Conservation (phyloP, 768 basidiomycete species). For the Russula abietina region DNA sequence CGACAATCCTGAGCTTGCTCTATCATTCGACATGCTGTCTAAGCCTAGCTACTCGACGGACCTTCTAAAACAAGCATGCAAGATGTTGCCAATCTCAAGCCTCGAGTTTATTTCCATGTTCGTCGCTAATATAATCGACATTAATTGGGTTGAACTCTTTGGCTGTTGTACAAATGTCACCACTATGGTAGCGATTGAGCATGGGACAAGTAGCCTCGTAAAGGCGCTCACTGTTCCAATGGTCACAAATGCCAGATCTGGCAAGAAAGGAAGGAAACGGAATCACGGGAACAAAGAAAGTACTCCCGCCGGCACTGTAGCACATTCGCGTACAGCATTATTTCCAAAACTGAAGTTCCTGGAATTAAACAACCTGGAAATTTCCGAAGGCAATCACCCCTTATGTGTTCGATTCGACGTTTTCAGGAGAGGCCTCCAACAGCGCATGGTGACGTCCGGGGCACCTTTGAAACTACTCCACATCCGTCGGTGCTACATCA, state of each 20-base stretch:
- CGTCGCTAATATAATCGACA: not conserved
- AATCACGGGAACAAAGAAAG: not conserved
- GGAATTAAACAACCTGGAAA: not conserved
- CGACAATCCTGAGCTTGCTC: not conserved
- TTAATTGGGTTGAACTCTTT: constrained; percentile 4
- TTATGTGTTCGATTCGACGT: not conserved
- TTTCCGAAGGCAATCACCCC: not conserved
- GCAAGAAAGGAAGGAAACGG: not conserved
- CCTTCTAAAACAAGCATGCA: not conserved
- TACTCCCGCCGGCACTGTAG: not conserved
- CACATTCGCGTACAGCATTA: not conserved
- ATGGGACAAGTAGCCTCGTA: constrained; percentile 1
- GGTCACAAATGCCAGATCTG: too few relatives aligned
- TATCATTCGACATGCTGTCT: not conserved
- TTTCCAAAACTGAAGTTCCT: constrained; percentile 7
- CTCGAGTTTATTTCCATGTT: constrained; percentile 5
- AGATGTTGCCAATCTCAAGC: not conserved
- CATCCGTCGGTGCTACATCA: not conserved
- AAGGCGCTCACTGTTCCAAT: not conserved
- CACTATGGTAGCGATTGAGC: not conserved
- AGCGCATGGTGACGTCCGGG: not conserved
- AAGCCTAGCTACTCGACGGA: not conserved
- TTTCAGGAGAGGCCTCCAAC: not conserved
- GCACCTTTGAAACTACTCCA: not conserved
- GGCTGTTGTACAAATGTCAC: constrained; percentile 2